Evolutionary conservation across 306 rosid genomes (phyloP).

Genomic region (Quercus alba): DNA sequence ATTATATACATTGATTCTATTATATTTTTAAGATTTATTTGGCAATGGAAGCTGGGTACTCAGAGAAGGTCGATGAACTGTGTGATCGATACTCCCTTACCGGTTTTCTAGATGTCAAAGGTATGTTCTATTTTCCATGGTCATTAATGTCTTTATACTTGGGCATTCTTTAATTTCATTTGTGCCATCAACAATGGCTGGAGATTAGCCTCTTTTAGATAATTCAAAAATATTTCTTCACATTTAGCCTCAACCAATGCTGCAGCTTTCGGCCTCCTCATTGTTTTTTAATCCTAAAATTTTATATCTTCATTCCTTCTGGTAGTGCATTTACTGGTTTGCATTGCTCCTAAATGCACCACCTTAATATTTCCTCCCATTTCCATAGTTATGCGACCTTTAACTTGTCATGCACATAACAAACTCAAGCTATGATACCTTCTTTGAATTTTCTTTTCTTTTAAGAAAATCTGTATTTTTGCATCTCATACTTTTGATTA

Average conservation of each 20-base stretch:
- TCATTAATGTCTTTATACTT: background rate
- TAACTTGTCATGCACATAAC: background rate
- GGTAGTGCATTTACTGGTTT: background rate
- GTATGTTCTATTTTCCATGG: constrained; percentile 24
- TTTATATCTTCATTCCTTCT: background rate
- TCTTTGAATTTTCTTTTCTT: background rate
- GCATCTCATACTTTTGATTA: background rate
- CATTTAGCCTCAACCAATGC: constrained; percentile 10
- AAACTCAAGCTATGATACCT: background rate
- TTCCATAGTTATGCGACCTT: background rate
- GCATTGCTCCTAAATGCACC: background rate
- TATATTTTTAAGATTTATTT: constrained; percentile 64
- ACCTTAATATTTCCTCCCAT: background rate
- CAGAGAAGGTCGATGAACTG: constrained; percentile 83
- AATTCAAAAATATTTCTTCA: background rate
- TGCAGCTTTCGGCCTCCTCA: background rate
- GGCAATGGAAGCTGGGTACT: constrained; percentile 99
- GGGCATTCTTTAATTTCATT: background rate
- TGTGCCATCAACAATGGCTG: constrained; percentile 5
- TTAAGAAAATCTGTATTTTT: background rate
- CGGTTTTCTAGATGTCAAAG: constrained; percentile 55
- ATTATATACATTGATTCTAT: constrained; percentile 4
- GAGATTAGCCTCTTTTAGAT: background rate
- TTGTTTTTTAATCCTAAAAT: background rate
- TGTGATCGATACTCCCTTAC: constrained; percentile 75